Conservation (phyloP, 345 rosid genomes). For the Salix suchowensis region DNA sequence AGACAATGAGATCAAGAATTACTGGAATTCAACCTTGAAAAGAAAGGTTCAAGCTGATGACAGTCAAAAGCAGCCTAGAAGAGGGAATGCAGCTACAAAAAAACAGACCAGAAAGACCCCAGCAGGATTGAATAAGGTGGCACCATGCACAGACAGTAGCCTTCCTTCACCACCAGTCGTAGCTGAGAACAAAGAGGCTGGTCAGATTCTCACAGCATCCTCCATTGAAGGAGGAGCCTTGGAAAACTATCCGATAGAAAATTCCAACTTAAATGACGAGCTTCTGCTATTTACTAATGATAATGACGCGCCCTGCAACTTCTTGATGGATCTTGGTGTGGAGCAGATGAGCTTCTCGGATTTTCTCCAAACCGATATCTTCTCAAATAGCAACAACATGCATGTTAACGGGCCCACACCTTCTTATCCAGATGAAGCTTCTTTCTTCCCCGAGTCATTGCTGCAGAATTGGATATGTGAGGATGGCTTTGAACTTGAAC, state of each 20-base stretch:
- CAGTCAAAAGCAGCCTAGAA: background rate
- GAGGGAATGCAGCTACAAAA: background rate
- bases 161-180: too few species aligned
- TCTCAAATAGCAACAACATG: background rate
- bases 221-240: background rate
- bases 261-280: background rate
- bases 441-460: constrained; percentile 19
- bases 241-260: background rate
- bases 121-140: too few species aligned
- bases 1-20: constrained; percentile 36
- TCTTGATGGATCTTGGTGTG: background rate
- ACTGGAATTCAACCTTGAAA: constrained; percentile 22
- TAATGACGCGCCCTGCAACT: background rate
- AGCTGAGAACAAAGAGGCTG: too few species aligned
- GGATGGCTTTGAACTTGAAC: background rate
- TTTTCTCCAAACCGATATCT: background rate
- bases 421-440: constrained; percentile 2
- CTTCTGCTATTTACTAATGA: background rate
- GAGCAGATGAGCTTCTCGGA: background rate
- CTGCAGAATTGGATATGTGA: constrained; percentile 9
- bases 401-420: background rate
- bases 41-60: background rate
- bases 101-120: background rate
- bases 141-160: too few species aligned
- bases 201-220: background rate